Conservation (phyloP, 2,329 filamentous ascomycete genomes). For the Fusarium sp. region DNA sequence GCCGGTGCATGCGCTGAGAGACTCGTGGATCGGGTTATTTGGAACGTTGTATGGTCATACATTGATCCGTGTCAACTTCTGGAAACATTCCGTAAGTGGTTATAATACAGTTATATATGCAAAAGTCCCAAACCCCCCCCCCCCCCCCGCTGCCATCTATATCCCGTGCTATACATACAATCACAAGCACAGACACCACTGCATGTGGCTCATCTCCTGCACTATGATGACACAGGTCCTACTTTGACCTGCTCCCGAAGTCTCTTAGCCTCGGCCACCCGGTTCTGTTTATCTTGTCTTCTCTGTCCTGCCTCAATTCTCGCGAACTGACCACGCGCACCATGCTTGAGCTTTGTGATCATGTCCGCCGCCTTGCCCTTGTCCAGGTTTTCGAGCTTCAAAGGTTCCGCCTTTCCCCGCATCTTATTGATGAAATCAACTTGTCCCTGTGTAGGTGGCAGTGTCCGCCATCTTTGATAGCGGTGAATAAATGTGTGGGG, state of each 20-base stretch:
- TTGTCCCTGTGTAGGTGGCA: constrained; percentile 71
- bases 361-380: constrained; percentile 88
- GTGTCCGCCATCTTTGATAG: constrained; percentile 74
- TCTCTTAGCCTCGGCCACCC: constrained; percentile 51
- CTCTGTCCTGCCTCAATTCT: constrained; percentile 62
- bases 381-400: constrained; percentile 67
- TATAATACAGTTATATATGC: not conserved
- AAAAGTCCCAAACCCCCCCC: constrained; percentile 9
- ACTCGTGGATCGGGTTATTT: constrained; percentile 12
- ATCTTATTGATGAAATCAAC: constrained; percentile 76
- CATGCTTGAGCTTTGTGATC: constrained; percentile 91
- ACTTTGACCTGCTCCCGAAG: constrained; percentile 63
- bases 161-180: constrained; percentile 23
- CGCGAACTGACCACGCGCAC: constrained; percentile 72
- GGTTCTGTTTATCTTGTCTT: constrained; percentile 52
- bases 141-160: constrained; percentile 3
- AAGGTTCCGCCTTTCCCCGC: constrained; percentile 59
- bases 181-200: constrained; percentile 10
- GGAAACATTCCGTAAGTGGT: constrained; percentile 12
- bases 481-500: constrained; percentile 73
- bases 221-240: constrained; percentile 55
- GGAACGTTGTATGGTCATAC: not conserved
- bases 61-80: constrained; percentile 4
- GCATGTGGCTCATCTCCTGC: constrained; percentile 2
- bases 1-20: not conserved